Percentiles rank a stretch among this genome's conserved stretches.
phyloP scores from a whole-genome alignment of 1,284 basidiomycete genomes.

The Sutorius eximius region DNA sequence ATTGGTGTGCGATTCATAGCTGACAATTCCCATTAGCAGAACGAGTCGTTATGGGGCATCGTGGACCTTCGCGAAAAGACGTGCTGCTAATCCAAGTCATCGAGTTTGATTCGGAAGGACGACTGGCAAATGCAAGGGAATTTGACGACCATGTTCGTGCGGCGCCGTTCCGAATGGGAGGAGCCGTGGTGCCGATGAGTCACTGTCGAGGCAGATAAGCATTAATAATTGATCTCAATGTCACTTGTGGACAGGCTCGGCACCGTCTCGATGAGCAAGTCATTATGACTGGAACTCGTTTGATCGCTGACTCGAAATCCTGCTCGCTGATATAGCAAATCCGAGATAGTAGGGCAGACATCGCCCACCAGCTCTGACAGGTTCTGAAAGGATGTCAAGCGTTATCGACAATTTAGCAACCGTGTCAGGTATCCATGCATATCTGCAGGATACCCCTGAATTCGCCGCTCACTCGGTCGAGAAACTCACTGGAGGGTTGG shows the following conservation, averaged over 20 bases:
- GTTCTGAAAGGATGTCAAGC: constrained; percentile 17
- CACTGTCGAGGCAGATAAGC: not conserved
- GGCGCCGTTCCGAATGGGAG: not conserved
- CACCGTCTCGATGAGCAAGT: constrained; percentile 11
- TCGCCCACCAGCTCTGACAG: not conserved
- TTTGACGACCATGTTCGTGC: not conserved
- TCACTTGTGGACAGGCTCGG: constrained; percentile 12
- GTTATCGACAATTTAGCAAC: constrained; percentile 36
- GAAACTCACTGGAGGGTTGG: constrained; percentile 48
- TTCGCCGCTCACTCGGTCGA: constrained; percentile 39
- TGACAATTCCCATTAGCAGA: not conserved
- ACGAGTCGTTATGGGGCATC: not conserved
- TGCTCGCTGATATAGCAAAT: constrained; percentile 3
- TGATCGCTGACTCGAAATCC: constrained; percentile 9
- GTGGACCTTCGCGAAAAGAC: not conserved
- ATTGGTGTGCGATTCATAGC: not conserved
- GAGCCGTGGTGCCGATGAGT: not conserved
- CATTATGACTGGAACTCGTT: not conserved
- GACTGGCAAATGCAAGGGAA: not conserved
- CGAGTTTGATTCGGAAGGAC: not conserved
- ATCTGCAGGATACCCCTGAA: constrained; percentile 37
- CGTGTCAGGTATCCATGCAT: constrained; percentile 37
- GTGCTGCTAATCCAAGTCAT: not conserved
- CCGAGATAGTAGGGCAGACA: not conserved
- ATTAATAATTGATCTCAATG: not conserved